Evolutionary conservation across 163 green algal genomes (phyloP).

Genomic region (Picocystis sp.): DNA sequence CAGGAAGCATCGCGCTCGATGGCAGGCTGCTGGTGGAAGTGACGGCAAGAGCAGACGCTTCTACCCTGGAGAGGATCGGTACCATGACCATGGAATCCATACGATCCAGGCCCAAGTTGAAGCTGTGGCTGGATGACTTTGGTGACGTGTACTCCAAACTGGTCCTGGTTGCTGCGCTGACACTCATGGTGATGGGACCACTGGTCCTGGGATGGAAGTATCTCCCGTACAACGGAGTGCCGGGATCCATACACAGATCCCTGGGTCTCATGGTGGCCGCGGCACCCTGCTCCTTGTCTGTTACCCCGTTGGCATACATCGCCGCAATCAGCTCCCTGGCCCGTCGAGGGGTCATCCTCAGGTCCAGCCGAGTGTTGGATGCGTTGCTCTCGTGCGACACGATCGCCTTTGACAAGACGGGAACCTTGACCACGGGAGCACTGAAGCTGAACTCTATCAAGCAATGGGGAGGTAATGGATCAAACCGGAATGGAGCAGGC

Average conservation of each 20-base stretch:
- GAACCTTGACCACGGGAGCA: constrained; percentile 75
- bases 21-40: constrained; percentile 60
- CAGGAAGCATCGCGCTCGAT: constrained; percentile 54
- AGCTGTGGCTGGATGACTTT: constrained; percentile 55
- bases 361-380: constrained; percentile 67
- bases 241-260: constrained; percentile 67
- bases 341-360: constrained; percentile 64
- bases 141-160: constrained; percentile 53
- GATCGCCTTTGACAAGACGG: constrained; percentile 95
- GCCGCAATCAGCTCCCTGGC: constrained; percentile 60
- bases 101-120: constrained; percentile 40
- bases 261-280: constrained; percentile 82
- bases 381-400: constrained; percentile 41
- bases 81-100: constrained; percentile 59
- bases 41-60: constrained; percentile 30
- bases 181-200: constrained; percentile 36
- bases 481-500: neutral
- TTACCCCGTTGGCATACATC: constrained; percentile 88
- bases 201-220: constrained; percentile 22
- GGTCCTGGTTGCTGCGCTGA: constrained; percentile 43
- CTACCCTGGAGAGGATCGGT: constrained; percentile 69
- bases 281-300: constrained; percentile 78
- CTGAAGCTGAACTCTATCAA: constrained; percentile 42
- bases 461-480: constrained; percentile 3
- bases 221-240: constrained; percentile 1